Percentiles rank a stretch among this genome's conserved stretches.
Evolutionary conservation across 1,284 basidiomycete species (phyloP).

Genomic region (Apiotrichum gamsii): DNA sequence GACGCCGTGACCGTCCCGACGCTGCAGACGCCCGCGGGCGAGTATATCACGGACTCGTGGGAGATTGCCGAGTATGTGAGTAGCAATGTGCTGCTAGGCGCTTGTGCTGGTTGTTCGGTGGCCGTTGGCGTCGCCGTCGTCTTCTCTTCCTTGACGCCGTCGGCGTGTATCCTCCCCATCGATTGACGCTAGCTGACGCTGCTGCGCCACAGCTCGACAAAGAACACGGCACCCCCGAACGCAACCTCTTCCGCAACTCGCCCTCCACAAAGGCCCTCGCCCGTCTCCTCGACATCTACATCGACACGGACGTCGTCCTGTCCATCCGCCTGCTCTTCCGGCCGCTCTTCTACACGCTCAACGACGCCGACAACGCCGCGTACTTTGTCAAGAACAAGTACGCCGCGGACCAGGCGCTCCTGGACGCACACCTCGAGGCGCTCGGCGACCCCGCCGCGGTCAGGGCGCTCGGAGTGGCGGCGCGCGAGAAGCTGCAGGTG

Average conservation of each 20-base stretch:
- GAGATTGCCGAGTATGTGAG: slow-evolving; percentile 29
- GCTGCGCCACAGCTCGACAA: slow-evolving; percentile 2
- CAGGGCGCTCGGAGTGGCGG: not conserved
- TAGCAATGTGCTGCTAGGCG: not conserved
- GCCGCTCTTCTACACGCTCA: not conserved
- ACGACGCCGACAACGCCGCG: not conserved
- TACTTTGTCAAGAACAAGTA: slow-evolving; percentile 2
- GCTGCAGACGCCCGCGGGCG: slow-evolving; percentile 14
- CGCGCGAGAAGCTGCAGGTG: not conserved
- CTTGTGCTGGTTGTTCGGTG: not conserved
- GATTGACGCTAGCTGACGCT: not conserved
- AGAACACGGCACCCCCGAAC: not conserved
- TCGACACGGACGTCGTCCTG: not conserved
- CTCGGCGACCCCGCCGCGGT: not conserved
- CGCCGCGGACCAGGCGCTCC: not conserved
- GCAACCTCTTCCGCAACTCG: not conserved
- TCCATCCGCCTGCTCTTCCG: not conserved
- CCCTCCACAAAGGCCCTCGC: not conserved
- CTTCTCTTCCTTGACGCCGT: too few relatives aligned
- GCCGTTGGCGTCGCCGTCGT: too few relatives aligned
- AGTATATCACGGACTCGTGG: slow-evolving; percentile 26
- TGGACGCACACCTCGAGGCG: not conserved
- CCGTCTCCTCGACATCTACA: not conserved
- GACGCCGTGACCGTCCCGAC: slow-evolving; percentile 28
- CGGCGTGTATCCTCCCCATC: too few relatives aligned